These are phyloP conservation scores for Cudoniella acicularis DNA, from an alignment of 495 filamentous ascomycete genomes.

Conservation along the genomic window DNA sequence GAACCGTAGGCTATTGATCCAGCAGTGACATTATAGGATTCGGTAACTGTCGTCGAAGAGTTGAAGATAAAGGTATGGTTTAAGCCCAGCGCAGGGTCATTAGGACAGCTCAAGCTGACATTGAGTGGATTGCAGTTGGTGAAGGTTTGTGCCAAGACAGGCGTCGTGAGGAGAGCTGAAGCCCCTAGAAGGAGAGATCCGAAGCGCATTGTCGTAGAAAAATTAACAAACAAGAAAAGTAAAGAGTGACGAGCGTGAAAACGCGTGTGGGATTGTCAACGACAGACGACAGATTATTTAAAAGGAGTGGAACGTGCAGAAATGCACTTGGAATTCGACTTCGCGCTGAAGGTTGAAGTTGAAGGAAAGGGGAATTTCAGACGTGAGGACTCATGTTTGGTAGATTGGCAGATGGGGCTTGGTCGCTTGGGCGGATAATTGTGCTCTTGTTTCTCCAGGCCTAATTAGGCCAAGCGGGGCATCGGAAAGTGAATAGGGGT, in stretches of 20 bases:
- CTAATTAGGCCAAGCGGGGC: neutral
- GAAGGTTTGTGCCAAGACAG: constrained; percentile 54
- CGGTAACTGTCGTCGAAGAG: constrained; percentile 45
- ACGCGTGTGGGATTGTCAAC: neutral
- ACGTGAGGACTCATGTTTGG: neutral
- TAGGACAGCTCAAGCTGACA: constrained; percentile 50
- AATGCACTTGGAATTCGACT: constrained; percentile 14
- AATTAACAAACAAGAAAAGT: constrained; percentile 1
- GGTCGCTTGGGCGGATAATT: no score
- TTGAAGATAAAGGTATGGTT: constrained; percentile 64
- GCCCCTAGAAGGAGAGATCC: constrained; percentile 18
- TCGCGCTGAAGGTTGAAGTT: neutral
- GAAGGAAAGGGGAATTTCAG: neutral
- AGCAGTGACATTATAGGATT: constrained; percentile 59
- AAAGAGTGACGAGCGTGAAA: constrained; percentile 12
- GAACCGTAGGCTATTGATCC: constrained; percentile 50
- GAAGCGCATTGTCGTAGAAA: constrained; percentile 19
- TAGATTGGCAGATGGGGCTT: neutral
- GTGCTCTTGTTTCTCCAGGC: neutral
- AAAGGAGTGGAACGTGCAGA: constrained; percentile 26
- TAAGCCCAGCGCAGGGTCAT: constrained; percentile 60
- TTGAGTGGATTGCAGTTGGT: constrained; percentile 67
- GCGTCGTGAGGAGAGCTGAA: constrained; percentile 29
- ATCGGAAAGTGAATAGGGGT: neutral
- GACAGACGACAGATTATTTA: neutral